phyloP scores from a whole-genome alignment of 83 land plant genomes.

The Diphasiastrum complanatum region DNA sequence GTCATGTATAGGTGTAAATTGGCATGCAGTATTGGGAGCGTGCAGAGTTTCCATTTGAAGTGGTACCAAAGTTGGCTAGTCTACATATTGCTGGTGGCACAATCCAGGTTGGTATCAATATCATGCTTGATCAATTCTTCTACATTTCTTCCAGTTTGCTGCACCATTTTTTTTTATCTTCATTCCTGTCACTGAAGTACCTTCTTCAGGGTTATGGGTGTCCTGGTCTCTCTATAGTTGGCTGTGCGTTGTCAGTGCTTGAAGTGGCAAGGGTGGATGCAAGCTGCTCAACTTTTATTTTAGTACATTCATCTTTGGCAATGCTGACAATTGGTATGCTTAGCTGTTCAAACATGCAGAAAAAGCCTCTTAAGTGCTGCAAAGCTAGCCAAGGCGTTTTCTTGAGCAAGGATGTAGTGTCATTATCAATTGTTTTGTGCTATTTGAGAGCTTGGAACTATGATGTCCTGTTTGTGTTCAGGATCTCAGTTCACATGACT shows the following conservation, averaged over 20 bases:
- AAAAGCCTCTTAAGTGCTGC: too few species aligned
- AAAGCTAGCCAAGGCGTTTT: too few species aligned
- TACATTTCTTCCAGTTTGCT: too few species aligned
- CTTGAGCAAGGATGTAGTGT: background rate
- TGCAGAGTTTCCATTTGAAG: slow-evolving; percentile 90
- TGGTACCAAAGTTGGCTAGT: slow-evolving; percentile 61
- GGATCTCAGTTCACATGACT: background rate
- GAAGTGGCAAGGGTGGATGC: slow-evolving; percentile 95
- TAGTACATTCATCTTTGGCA: slow-evolving; percentile 82
- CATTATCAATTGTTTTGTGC: slow-evolving; percentile 1
- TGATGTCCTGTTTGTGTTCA: background rate
- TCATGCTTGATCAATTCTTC: too few species aligned
- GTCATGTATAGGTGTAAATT: too few species aligned
- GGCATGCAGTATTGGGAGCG: slow-evolving; percentile 81
- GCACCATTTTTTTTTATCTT: too few species aligned
- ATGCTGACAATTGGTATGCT: slow-evolving; percentile 88
- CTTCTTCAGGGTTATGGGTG: slow-evolving; percentile 88
- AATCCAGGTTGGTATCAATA: slow-evolving; percentile 55
- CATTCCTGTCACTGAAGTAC: background rate
- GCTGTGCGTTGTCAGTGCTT: slow-evolving; percentile 55
- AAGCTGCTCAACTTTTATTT: slow-evolving; percentile 77
- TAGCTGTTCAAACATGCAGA: background rate
- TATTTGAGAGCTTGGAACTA: background rate
- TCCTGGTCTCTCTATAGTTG: slow-evolving; percentile 74
- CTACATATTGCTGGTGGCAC: slow-evolving; percentile 86